Evolutionary conservation across 1,284 basidiomycete genomes (phyloP), one percentile per base, ranked within the genome.

Genomic region (Heterobasidion occidentale): DNA sequence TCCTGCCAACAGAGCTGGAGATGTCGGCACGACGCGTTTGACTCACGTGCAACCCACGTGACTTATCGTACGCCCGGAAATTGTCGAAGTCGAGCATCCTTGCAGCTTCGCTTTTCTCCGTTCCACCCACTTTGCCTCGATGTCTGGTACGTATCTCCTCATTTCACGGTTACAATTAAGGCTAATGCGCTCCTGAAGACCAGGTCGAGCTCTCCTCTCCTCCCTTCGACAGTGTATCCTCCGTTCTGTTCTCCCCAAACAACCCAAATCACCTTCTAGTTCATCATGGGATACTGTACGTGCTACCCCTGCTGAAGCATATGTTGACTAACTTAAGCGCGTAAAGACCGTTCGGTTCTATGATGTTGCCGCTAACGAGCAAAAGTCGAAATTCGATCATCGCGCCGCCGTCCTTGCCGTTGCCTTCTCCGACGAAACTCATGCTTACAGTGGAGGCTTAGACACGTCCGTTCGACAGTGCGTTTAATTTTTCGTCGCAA

Each of bases 271-370:
- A 88, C 27, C 73, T 97, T 1, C 73, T 95, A 2, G 87, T 88
- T 84, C 90, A 9, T 88, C 89, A 58, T 96, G 94, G 94, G 94
- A 96, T 71, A 84, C 90, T 51, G 92, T 94, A 66, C 60, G 86
- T 75, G 38, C 52, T 60, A 51, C 36, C 14, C 33, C 36, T 36
- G 36, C 50, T 45, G 42, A 38, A 54, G 7, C 17, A 35, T 19
- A 42, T 49, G 36, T 56, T 46, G 52, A 34, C 46, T 57, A 51
- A 52, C 49, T 51, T 27, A 45, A 57, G 9, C 17, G 17, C 56
- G 44, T 52, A 3, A 62, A 92, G 90, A 86, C 86, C 14, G 85
- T 91, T 6, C 75, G 87, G 34, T 76, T 88, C 54, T 92, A 91
- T 66, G 85, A 90, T 60, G 75, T 84, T 17, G 73, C 72, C 0